Percentiles rank a stretch among this genome's conserved stretches.
phyloP scores from a whole-genome alignment of 2,329 filamentous ascomycete species.

The Corinectria fuckeliana region DNA sequence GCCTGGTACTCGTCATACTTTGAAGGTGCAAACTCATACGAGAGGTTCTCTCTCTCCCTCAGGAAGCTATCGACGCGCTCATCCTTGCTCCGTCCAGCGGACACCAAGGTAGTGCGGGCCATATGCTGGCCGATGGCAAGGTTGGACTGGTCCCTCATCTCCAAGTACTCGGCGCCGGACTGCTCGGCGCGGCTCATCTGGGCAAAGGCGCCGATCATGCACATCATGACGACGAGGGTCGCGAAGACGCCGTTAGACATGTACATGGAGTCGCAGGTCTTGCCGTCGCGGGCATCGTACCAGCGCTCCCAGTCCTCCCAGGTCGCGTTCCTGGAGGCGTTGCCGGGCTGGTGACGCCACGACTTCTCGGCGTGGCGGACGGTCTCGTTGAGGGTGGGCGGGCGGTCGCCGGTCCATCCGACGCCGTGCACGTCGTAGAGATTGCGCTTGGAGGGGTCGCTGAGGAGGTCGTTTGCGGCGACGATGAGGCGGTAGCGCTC shows the following conservation, averaged over 20 bases:
- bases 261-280: conserved; percentile 60
- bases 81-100: conserved; percentile 60
- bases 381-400: conserved; percentile 55
- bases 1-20: conserved; percentile 38
- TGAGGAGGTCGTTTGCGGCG: conserved; percentile 86
- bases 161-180: conserved; percentile 67
- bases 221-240: conserved; percentile 69
- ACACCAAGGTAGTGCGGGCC: conserved; percentile 58
- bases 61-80: conserved; percentile 81
- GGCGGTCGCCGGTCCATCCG: conserved; percentile 74
- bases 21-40: conserved; percentile 42
- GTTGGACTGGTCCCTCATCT: conserved; percentile 70
- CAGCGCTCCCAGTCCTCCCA: conserved; percentile 98
- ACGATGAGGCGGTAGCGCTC: conserved; percentile 91
- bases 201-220: conserved; percentile 72
- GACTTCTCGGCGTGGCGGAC: conserved; percentile 49
- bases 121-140: conserved; percentile 68
- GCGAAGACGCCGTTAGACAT: conserved; percentile 83
- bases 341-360: conserved; percentile 58
- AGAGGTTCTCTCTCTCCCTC: conserved; percentile 67
- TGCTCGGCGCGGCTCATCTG: conserved; percentile 75
- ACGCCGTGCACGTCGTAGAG: conserved; percentile 83
- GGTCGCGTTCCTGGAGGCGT: conserved; percentile 75
- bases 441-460: conserved; percentile 76
- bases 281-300: conserved; percentile 62